phyloP scores from a whole-genome alignment of 805 yeast species.

The Isabelozyma pseudorhagii region DNA sequence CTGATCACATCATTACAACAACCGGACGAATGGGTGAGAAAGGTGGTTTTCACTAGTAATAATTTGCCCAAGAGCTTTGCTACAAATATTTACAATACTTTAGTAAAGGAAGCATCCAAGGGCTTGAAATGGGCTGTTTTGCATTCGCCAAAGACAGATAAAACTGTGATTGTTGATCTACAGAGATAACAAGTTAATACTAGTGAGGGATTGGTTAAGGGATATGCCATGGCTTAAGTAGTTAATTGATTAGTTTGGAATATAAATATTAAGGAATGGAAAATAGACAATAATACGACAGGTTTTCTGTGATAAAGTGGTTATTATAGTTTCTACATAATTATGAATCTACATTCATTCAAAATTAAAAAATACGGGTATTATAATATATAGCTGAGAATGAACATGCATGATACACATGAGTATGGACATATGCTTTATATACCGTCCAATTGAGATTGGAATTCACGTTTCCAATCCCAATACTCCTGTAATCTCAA shows the following conservation, averaged over 20 bases:
- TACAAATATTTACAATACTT: slow-evolving; percentile 64
- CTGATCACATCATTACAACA: slow-evolving; percentile 70
- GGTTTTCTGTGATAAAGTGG: too few species aligned
- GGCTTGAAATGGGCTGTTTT: slow-evolving; percentile 76
- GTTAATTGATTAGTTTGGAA: neutral
- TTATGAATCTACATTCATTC: neutral
- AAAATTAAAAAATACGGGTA: neutral
- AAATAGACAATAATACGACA: neutral
- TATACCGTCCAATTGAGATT: neutral
- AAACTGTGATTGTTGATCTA: slow-evolving; percentile 52
- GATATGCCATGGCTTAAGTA: neutral
- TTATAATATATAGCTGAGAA: neutral
- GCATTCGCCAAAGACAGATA: slow-evolving; percentile 74
- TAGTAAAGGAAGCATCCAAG: slow-evolving; percentile 68
- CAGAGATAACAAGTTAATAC: slow-evolving; percentile 39
- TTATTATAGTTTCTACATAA: neutral
- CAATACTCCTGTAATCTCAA: slow-evolving; percentile 64
- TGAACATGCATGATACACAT: neutral
- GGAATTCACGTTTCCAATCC: slow-evolving; percentile 52
- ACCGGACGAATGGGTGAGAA: slow-evolving; percentile 79
- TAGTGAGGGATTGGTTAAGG: neutral
- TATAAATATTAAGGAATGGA: neutral
- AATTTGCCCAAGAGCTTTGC: slow-evolving; percentile 82
- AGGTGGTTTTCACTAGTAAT: slow-evolving; percentile 73
- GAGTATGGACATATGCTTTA: neutral